Conservation (phyloP, 2,329 filamentous ascomycete species). For the Aureobasidium sp. region DNA sequence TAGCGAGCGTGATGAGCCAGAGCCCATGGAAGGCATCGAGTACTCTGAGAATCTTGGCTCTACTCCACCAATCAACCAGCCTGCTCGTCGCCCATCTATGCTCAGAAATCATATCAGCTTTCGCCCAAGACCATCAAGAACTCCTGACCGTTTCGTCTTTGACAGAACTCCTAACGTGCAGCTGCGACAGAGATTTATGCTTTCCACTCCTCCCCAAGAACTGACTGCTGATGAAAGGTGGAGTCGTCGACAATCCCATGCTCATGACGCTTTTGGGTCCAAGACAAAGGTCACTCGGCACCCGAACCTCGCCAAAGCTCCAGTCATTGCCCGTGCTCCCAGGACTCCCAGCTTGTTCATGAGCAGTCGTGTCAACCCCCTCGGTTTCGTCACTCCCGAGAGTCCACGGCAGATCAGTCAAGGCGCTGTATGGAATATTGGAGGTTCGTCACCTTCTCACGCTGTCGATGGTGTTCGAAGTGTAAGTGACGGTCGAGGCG, state of each 20-base stretch:
- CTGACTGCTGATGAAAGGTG: background rate
- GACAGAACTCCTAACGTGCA: constrained; percentile 18
- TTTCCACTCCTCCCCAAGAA: constrained; percentile 3
- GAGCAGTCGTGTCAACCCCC: constrained; percentile 9
- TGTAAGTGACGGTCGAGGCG: constrained; percentile 54
- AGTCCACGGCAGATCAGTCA: constrained; percentile 44
- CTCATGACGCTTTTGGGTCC: constrained; percentile 3
- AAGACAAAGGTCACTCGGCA: background rate
- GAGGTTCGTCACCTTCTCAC: constrained; percentile 59
- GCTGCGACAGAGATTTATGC: constrained; percentile 7
- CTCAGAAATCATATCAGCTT: background rate
- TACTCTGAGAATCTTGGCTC: background rate
- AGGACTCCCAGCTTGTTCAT: constrained; percentile 5
- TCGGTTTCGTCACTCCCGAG: background rate
- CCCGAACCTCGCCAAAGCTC: background rate
- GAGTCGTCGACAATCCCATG: background rate
- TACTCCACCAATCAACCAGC: background rate
- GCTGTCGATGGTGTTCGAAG: constrained; percentile 32
- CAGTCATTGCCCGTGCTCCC: background rate
- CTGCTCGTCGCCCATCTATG: constrained; percentile 12
- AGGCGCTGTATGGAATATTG: constrained; percentile 70
- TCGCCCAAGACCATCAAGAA: constrained; percentile 17
- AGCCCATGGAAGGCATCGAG: constrained; percentile 6
- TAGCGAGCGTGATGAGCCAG: background rate
- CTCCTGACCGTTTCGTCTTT: constrained; percentile 55